phyloP scores from a whole-genome alignment of 768 basidiomycete genomes.

The Rhizopogon roseolus region DNA sequence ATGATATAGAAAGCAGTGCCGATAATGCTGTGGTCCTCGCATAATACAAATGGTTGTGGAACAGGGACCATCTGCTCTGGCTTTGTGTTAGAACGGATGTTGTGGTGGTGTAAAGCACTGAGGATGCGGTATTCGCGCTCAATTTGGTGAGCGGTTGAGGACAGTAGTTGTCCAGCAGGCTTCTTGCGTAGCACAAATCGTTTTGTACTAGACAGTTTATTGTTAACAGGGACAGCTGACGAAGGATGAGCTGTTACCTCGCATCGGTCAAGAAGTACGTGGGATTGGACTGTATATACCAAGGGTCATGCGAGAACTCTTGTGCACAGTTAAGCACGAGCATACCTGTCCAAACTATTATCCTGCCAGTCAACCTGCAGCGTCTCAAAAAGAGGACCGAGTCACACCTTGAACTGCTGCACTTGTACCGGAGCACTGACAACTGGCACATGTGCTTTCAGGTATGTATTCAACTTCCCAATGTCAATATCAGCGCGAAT shows the following conservation, averaged over 20 bases:
- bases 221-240: background rate
- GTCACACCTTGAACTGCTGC: conserved; percentile 87
- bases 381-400: background rate
- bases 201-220: conserved; percentile 32
- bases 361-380: background rate
- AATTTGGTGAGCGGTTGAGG: conserved; percentile 90
- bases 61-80: conserved; percentile 65
- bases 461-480: conserved; percentile 58
- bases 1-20: conserved; percentile 95
- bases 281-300: conserved; percentile 72
- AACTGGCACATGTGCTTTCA: conserved; percentile 47
- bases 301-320: conserved; percentile 1
- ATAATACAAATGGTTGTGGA: conserved; percentile 79
- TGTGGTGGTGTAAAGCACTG: conserved; percentile 70
- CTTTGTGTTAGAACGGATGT: conserved; percentile 46
- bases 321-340: background rate
- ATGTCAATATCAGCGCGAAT: conserved; percentile 69
- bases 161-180: conserved; percentile 82
- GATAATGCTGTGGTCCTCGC: conserved; percentile 70
- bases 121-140: conserved; percentile 90
- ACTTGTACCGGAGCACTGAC: conserved; percentile 66
- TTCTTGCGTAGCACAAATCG: conserved; percentile 91
- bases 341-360: conserved; percentile 86
- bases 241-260: conserved; percentile 37
- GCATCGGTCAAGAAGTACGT: conserved; percentile 90